Base-by-base conservation (phyloP, 148 eudicot genomes). In the Rhododendron ovatum region DNA sequence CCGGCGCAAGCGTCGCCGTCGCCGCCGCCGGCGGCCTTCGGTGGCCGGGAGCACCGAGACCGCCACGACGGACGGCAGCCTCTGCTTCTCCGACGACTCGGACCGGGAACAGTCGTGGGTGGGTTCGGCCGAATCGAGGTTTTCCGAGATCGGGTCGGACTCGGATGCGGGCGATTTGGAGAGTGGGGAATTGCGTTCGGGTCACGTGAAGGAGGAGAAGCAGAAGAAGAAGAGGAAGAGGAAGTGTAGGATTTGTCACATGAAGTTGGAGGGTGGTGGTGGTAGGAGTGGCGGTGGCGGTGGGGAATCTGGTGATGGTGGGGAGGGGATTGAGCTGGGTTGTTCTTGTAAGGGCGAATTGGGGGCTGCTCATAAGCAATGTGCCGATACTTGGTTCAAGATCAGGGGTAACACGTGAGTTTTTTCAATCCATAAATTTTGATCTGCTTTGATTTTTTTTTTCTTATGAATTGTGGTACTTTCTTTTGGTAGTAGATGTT, bases 381-480 rank as follows among this genome's bases (percentile, higher is more conserved):
- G 92, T 80, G 90, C 92, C 13, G 92, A 91, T 77, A 83, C 91
- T 79, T 91, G 92, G 92, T 91, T 91, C 88, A 89, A 82, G 85
- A 91, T 91, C 63, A 84, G 76, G 81, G 92, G 92, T 14, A 89
- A 89, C 86, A 91, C 78, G 90, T 91, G 20, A 90, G 89, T 85
- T 43, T 30, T 35, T 11, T 50, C 4, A 50, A 15, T 43, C 39
- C 3, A 7, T 1, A 2, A 33, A 41, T 28, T 81, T n/a, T 81
- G 50, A 13, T 65, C 51, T 37, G 3, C 74, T 78, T 45, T 15
- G 33, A 2, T 71, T 71, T 71, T 33, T 5, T 45, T 45, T 45
- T 43, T 43, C n/a, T 47, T 12, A 33, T 14, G 18, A 71, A 13
- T 71, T 30, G 37, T 71, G 76, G 39, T 30, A 11, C 5, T 65